Base-by-base conservation (phyloP, 345 rosid genomes). In the Melaleuca quinquenervia region DNA sequence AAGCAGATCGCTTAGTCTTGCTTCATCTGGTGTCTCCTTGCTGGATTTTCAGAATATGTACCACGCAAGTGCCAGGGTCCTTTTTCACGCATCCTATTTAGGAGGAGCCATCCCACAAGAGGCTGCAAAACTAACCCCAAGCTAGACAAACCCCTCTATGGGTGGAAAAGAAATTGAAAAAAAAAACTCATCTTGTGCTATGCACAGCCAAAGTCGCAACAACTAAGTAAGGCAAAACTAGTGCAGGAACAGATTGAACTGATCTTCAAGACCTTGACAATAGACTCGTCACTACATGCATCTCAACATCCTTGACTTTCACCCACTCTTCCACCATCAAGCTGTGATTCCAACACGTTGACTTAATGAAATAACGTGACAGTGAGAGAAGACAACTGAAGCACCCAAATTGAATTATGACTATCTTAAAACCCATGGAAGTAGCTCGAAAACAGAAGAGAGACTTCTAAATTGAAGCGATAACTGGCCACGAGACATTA, bases 401-500 rank as follows among this genome's bases (percentile, higher is more conserved):
- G 48, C 78, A 70, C 78, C 78, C 48, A 70, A 70, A 70, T 36
- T 70, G 78, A 32, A 70, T 70, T 70, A 70, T 9, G 48, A 70
- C 78, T 70, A 62, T 62, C 78, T 70, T 70, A 70, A 36, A 32
- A 70, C 78, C 78, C 48, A 70, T 36, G 78, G 78, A 70, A 21
- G 26, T 70, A 70, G 78, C 26, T 70, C 12, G 48, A 70, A 70
- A 70, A 70, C 48, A 70, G 78, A 70, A 70, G 78, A 62, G 62
- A 64, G 76, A 70, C 78, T 70, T 70, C 78, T 70, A 70, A 70
- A 70, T 70, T 32, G 78, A 70, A 70, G 78, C 48, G 48, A 70
- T 70, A 70, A 70, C 78, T 92, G 98, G 91, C 91, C 87, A 89
- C 87, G 90, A 86, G 89, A 93, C 92, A 95, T 98, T 98, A 98